Evolutionary conservation across 257 asterid species (phyloP).

Genomic region (Knoxia roxburghii): DNA sequence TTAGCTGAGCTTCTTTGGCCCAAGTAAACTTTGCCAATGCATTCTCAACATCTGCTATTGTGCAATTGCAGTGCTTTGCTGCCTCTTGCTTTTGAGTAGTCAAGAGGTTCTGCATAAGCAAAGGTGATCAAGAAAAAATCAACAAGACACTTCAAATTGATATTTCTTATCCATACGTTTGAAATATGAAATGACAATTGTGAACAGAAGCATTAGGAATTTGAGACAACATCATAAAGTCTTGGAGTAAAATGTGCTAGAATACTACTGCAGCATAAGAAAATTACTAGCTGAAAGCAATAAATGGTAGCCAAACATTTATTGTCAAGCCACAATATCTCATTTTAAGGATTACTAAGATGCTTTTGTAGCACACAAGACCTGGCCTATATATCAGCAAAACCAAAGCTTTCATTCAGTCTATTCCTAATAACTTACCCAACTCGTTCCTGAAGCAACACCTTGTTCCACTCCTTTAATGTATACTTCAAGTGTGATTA

Average conservation of each 20-base stretch:
- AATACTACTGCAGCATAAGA: neutral
- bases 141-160: neutral
- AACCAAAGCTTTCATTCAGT: neutral
- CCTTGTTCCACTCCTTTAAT: no score
- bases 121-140: neutral
- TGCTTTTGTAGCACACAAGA: neutral
- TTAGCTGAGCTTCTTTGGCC: constrained; percentile 79
- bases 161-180: neutral
- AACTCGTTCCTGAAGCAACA: no score
- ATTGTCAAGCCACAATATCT: constrained; percentile 1
- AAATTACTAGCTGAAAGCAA: neutral
- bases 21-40: constrained; percentile 73
- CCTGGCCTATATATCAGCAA: neutral
- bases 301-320: neutral
- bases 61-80: constrained; percentile 73
- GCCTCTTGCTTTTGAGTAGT: constrained; percentile 60
- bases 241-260: neutral
- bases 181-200: neutral
- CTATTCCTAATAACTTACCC: no score
- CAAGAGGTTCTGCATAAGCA: constrained; percentile 42
- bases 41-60: constrained; percentile 63
- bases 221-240: neutral
- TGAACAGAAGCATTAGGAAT: neutral
- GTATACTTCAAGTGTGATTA: no score
- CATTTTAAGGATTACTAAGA: no score